phyloP scores from a whole-genome alignment of 768 basidiomycete genomes.

The Austroboletus eburneus region DNA sequence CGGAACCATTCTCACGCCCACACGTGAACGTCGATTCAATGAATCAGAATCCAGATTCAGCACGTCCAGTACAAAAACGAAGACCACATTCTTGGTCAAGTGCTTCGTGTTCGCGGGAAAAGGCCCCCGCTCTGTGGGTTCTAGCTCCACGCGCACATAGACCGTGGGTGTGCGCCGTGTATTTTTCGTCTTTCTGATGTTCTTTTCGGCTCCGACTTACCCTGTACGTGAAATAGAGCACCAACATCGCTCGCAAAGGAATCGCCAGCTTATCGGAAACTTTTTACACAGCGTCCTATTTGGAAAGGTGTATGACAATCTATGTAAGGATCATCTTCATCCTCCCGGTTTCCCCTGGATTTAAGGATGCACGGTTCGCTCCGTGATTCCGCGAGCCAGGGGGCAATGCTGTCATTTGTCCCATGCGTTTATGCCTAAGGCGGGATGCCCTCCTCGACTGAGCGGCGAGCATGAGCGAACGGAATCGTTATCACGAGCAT shows the following conservation, averaged over 20 bases:
- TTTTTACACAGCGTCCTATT: constrained; percentile 1
- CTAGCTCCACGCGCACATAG: background rate
- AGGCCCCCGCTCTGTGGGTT: constrained; percentile 1
- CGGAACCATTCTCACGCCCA: too few relatives aligned
- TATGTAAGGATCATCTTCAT: constrained; percentile 2
- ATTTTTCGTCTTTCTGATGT: too few relatives aligned
- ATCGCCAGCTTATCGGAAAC: constrained; percentile 16
- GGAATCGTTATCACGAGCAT: background rate
- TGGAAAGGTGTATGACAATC: background rate
- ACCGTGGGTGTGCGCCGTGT: background rate
- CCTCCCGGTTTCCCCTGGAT: constrained; percentile 1
- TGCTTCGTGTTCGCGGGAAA: constrained; percentile 13
- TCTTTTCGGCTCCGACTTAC: background rate
- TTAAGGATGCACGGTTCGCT: constrained; percentile 2
- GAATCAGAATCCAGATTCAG: constrained; percentile 7
- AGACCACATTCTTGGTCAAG: background rate
- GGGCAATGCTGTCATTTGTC: background rate
- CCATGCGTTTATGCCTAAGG: background rate
- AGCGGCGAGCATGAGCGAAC: too few relatives aligned
- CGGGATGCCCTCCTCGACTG: background rate
- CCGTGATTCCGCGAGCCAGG: constrained; percentile 2
- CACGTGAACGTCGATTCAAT: too few relatives aligned
- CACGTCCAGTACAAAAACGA: constrained; percentile 2
- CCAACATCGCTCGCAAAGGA: too few relatives aligned
- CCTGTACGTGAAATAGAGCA: too few relatives aligned